Evolutionary conservation across 2,329 filamentous ascomycete species (phyloP), one percentile per base, ranked within the genome.

Genomic region (Claviceps spartinae): DNA sequence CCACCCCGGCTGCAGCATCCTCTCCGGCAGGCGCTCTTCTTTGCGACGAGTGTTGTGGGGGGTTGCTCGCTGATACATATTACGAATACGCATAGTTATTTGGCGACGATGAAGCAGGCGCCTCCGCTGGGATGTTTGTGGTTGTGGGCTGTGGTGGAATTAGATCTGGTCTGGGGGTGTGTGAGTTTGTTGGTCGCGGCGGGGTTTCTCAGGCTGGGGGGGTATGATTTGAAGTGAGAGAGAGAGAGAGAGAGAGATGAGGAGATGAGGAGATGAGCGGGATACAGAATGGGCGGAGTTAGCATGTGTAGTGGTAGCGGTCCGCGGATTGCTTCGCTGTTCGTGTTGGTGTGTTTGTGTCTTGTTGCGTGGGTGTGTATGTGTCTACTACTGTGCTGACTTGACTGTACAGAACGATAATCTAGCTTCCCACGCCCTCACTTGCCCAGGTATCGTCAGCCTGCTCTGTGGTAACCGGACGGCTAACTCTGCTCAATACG

Each of bases 101-200:
- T 94, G 59, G 85, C 86, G 6, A 82, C 95, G 20, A 90, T 97
- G 88, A 94, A 95, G 71, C 82, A 81, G 56, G 86, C 89, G 0
- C 93, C 93, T n/a, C 83, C 89, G 5, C 66, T 96, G 14, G 93
- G 88, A 0, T 91, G 87, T 42, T 67, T 97, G 18, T 97, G 91
- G 90, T 78, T 97, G 4, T 97, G 91, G 89, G 82, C 85, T 36
- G 83, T 97, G 22, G 76, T 97, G 47, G 93, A 98, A 70, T 77
- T 96, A 69, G 77, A 88, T 52, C 71, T 95, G 42, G 62, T 73
- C 0, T 82, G 78, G 61, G 86, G 86, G 0, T 69, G 83, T 1
- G 58, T 67, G 13, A 83, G 79, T 57, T 63, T 83, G 38, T 63
- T 65, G 3, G 57, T 68, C 1, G 69, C 72, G 1, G 71, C 60